Percentiles rank a stretch among this genome's conserved stretches.
Evolutionary conservation across 1,284 basidiomycete species (phyloP).

Genomic region (Tilletia indica): DNA sequence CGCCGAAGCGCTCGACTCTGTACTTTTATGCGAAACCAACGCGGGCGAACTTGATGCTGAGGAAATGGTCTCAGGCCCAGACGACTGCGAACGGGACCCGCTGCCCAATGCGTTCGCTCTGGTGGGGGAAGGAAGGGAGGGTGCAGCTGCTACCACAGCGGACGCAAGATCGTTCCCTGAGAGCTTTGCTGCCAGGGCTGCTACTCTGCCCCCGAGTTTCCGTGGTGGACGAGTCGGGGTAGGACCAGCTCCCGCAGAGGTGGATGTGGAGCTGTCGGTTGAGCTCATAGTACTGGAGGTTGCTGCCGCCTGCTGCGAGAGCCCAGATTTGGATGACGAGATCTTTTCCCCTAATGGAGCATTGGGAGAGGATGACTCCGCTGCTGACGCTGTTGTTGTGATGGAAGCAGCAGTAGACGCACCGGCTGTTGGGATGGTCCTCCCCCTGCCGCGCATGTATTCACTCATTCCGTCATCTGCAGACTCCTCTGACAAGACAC

Average conservation of each 20-base stretch:
- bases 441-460: too few species aligned
- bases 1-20: background rate
- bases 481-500: too few species aligned
- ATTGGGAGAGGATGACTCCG: too few species aligned
- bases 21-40: background rate
- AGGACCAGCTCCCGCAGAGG: background rate
- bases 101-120: background rate
- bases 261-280: background rate
- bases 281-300: background rate
- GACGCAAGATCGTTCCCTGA: background rate
- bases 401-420: too few species aligned
- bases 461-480: too few species aligned
- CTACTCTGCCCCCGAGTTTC: slow-evolving; percentile 4
- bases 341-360: too few species aligned
- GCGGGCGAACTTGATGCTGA: too few species aligned
- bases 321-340: too few species aligned
- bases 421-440: too few species aligned
- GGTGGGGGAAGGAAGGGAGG: background rate
- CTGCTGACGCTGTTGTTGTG: too few species aligned
- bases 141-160: background rate
- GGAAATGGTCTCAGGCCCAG: too few species aligned
- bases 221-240: background rate
- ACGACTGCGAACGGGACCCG: too few species aligned
- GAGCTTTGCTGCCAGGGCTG: slow-evolving; percentile 3
- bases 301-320: background rate